A percentile compares a stretch with the other conserved stretches of the same genome.
These are phyloP conservation scores for Hemileccinum impolitum DNA, from an alignment of 768 basidiomycete species.

Conservation along the genomic window DNA sequence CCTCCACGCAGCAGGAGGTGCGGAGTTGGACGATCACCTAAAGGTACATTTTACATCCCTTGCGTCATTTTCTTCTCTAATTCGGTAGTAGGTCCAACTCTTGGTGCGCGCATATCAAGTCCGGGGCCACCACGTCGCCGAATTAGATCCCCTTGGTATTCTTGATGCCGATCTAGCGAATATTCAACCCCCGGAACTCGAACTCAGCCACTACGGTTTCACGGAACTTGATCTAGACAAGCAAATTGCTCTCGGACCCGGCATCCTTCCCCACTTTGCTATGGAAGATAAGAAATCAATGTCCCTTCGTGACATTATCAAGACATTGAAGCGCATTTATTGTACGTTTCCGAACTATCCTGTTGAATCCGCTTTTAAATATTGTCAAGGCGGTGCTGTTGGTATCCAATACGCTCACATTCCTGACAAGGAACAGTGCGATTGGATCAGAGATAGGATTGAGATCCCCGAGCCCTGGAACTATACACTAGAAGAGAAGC, in stretches of 20 bases:
- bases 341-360: constrained; percentile 52
- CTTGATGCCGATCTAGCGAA: constrained; percentile 83
- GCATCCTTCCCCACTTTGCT: constrained; percentile 94
- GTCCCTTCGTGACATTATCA: constrained; percentile 89
- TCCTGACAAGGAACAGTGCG: constrained; percentile 96
- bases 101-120: constrained; percentile 99
- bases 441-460: constrained; percentile 97
- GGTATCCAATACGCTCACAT: constrained; percentile 95
- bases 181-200: constrained; percentile 81
- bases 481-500: constrained; percentile 97
- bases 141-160: constrained; percentile 94
- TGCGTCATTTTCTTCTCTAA: constrained; percentile 1
- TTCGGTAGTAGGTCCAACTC: constrained; percentile 77
- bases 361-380: constrained; percentile 2
- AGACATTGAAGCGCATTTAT: constrained; percentile 87
- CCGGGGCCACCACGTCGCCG: constrained; percentile 93
- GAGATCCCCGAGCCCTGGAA: constrained; percentile 97
- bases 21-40: constrained; percentile 87
- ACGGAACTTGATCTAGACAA: constrained; percentile 92
- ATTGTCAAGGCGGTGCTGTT: constrained; percentile 67
- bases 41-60: constrained; percentile 54
- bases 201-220: constrained; percentile 93
- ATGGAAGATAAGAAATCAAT: constrained; percentile 83
- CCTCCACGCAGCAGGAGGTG: constrained; percentile 62
- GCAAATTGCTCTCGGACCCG: constrained; percentile 91